Base-by-base conservation (phyloP, 768 basidiomycete species). In the Rhizopogon salebrosus region DNA sequence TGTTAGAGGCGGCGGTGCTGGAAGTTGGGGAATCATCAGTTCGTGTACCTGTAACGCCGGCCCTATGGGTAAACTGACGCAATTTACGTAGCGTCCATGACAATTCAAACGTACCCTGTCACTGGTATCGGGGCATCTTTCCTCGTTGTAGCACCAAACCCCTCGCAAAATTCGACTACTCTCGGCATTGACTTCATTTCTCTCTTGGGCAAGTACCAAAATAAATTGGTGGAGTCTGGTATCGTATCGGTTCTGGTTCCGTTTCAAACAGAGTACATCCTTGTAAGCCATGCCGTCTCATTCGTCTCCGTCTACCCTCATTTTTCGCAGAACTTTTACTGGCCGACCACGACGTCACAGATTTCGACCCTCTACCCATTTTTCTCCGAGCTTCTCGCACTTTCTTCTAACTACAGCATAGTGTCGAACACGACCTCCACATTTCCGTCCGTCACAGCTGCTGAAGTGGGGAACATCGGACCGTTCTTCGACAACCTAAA, bases 1-100 rank as follows among this genome's bases (percentile, higher is more conserved):
- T 1, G 58, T 80, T 22, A 67, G 79, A 26, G 80, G 80, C 6
- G 78, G 76, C 0, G 80, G 80, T 0, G 77, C 75, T 0, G 75
- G 77, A n/a, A 80, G 73, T 10, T 81, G 67, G 57, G 80, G 75
- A 10, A 67, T 81, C 27, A 63, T 80, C 41, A 70, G 62, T 63
- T 41, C 16, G 62, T 62, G 11, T n/a, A 7, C 41, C 10, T 36
- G 13, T 23, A 18, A 9, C n/a, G 3, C 20, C 27, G 22, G 4
- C 6, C 11, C 6, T 37, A 35, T 39, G 38, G 3, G 3, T 3
- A n/a, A 18, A 16, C 40, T 54, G 24, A 54, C 20, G 5, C 3
- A 35, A 24, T 34, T 10, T 10, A 7, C 14, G 9, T 4, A 63
- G 64, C 20, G 6, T 63, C 64, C 2, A 54, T 37, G 26, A 64